These are phyloP conservation scores for Colletotrichum aenigma DNA, from an alignment of 2,329 filamentous ascomycete species.

Conservation along the genomic window DNA sequence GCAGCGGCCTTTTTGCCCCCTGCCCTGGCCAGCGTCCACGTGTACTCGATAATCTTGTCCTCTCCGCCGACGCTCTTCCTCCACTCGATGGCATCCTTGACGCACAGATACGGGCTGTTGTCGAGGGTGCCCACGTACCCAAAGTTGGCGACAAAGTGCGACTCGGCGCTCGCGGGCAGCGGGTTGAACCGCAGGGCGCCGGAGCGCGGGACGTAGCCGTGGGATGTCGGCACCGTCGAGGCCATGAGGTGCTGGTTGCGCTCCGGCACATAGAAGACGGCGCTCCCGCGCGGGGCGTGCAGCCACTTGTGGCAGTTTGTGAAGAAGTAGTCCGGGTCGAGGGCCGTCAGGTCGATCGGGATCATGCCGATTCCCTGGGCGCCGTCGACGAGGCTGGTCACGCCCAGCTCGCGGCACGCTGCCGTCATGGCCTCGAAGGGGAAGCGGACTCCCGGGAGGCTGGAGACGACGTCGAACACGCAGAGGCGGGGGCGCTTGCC, in stretches of 20 bases:
- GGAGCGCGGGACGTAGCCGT: constrained; percentile 68
- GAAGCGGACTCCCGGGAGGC: constrained; percentile 77
- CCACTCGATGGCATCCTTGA: constrained; percentile 75
- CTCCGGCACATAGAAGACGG: constrained; percentile 77
- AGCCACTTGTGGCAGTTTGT: constrained; percentile 95
- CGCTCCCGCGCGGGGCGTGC: constrained; percentile 77
- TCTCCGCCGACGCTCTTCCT: constrained; percentile 75
- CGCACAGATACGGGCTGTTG: constrained; percentile 71
- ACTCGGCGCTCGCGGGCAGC: constrained; percentile 52
- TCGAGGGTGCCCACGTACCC: constrained; percentile 81
- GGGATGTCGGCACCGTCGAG: constrained; percentile 78
- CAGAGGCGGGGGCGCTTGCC: constrained; percentile 71
- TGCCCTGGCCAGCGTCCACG: constrained; percentile 63
- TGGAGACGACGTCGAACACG: constrained; percentile 81
- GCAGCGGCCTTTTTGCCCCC: constrained; percentile 66
- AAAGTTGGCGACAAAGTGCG: constrained; percentile 71
- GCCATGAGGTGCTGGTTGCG: constrained; percentile 79
- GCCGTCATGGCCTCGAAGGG: constrained; percentile 74
- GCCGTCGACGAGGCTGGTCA: constrained; percentile 80
- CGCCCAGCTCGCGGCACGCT: constrained; percentile 67
- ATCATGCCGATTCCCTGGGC: constrained; percentile 87
- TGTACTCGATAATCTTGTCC: constrained; percentile 68
- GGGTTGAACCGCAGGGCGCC: constrained; percentile 35
- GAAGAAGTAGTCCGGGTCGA: constrained; percentile 86
- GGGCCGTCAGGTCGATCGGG: constrained; percentile 64